phyloP scores from a whole-genome alignment of 1,284 basidiomycete genomes.

The Ustilago bromivora region DNA sequence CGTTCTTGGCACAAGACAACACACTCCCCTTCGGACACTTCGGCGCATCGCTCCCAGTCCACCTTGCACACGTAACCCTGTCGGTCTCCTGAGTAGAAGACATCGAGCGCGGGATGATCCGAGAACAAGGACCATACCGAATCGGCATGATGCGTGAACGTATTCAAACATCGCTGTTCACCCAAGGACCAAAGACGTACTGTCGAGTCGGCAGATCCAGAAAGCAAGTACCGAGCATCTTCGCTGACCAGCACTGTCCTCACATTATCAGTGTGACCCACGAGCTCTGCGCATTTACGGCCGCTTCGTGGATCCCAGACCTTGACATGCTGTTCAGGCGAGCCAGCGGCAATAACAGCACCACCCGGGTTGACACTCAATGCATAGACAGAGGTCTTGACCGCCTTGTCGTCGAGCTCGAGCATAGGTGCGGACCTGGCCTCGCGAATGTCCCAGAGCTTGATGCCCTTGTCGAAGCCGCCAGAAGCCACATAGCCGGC shows the following conservation, averaged over 20 bases:
- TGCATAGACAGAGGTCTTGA: slow-evolving; percentile 67
- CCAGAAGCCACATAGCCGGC: slow-evolving; percentile 78
- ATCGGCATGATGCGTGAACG: slow-evolving; percentile 93
- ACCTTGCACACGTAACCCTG: slow-evolving; percentile 89
- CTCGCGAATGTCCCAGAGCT: slow-evolving; percentile 79
- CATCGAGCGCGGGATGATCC: slow-evolving; percentile 85
- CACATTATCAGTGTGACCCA: slow-evolving; percentile 95
- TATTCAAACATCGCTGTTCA: slow-evolving; percentile 89
- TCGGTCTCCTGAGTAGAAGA: slow-evolving; percentile 95
- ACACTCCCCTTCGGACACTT: slow-evolving; percentile 89
- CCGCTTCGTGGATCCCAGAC: slow-evolving; percentile 87
- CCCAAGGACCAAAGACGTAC: slow-evolving; percentile 94
- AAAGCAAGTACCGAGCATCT: slow-evolving; percentile 79
- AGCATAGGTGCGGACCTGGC: slow-evolving; percentile 60
- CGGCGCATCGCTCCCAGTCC: slow-evolving; percentile 83
- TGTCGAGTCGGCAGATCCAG: slow-evolving; percentile 73
- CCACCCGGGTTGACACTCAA: slow-evolving; percentile 77
- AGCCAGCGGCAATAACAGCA: slow-evolving; percentile 84
- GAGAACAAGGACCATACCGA: slow-evolving; percentile 95
- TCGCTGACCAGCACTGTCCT: slow-evolving; percentile 87
- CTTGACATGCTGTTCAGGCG: slow-evolving; percentile 87
- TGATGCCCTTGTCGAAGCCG: slow-evolving; percentile 91
- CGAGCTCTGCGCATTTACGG: slow-evolving; percentile 56
- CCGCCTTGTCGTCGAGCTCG: slow-evolving; percentile 46
- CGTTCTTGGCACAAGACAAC: slow-evolving; percentile 74